Conservation (phyloP, 306 rosid genomes). For the Quercus mongolica region DNA sequence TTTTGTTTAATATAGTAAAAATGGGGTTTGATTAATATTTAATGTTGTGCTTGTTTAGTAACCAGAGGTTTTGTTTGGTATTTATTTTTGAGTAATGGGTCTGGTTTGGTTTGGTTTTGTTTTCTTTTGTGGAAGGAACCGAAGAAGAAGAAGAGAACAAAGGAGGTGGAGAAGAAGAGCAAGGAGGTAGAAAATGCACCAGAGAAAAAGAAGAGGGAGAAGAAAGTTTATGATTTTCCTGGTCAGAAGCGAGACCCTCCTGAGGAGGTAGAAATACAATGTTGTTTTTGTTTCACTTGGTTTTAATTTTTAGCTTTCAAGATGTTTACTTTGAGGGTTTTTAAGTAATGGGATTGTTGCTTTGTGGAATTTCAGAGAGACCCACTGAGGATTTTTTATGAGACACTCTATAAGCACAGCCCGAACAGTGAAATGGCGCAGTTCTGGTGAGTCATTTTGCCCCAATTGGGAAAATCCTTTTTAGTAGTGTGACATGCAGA, state of each 20-base stretch:
- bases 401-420: conserved; percentile 49
- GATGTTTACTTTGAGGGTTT: background rate
- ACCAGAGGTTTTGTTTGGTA: background rate
- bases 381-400: conserved; percentile 74
- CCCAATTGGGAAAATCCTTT: background rate
- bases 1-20: no score
- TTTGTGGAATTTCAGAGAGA: conserved; percentile 61
- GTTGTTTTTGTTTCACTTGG: background rate
- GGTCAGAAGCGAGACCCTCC: conserved; percentile 95
- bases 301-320: background rate
- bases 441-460: conserved; percentile 58
- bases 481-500: background rate
- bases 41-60: background rate
- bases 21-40: background rate
- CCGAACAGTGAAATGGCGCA: conserved; percentile 84
- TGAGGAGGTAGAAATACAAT: conserved; percentile 44
- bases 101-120: conserved; percentile 1
- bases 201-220: conserved; percentile 46
- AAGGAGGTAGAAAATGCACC: conserved; percentile 7
- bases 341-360: conserved; percentile 3
- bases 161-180: conserved; percentile 17
- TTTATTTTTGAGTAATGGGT: background rate
- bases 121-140: conserved; percentile 27
- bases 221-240: conserved; percentile 74
- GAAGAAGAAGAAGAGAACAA: conserved; percentile 35